phyloP scores from a whole-genome alignment of 176 grass and related monocot genomes.

The barley (Hordeum vulgare) region DNA sequence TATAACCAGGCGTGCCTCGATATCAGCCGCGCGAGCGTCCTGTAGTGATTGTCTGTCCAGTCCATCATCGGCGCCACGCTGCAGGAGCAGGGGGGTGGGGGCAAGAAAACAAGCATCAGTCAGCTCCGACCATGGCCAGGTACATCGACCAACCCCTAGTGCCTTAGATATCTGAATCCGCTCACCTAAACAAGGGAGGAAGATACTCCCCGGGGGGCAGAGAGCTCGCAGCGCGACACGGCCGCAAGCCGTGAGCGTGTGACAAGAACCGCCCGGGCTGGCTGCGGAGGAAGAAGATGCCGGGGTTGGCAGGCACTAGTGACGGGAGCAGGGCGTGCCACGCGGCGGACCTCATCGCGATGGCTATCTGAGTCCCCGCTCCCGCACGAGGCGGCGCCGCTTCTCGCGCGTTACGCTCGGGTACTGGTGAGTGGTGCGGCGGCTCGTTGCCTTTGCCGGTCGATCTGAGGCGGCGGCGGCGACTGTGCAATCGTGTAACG shows the following conservation, averaged over 20 bases:
- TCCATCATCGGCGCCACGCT: slow-evolving; percentile 99
- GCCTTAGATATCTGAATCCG: not conserved
- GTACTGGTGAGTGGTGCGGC: not conserved
- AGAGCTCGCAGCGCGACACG: slow-evolving; percentile 20
- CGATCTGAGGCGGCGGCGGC: not conserved
- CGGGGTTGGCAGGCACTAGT: not conserved
- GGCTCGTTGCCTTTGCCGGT: not conserved
- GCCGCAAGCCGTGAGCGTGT: not conserved
- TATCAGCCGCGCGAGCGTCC: slow-evolving; percentile 81
- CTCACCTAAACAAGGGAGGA: slow-evolving; percentile 65
- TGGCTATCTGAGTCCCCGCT: not conserved
- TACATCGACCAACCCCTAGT: not conserved
- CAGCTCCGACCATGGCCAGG: not conserved
- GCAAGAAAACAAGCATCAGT: not conserved
- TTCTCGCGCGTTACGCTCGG: not conserved
- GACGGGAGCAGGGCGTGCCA: slow-evolving; percentile 2
- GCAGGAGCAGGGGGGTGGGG: not conserved
- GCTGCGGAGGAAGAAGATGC: not conserved
- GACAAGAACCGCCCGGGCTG: not conserved
- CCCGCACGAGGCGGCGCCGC: not conserved
- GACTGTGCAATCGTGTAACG: not conserved
- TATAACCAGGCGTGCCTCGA: slow-evolving; percentile 89
- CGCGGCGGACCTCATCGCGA: slow-evolving; percentile 29
- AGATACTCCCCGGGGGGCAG: slow-evolving; percentile 12
- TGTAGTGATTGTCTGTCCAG: slow-evolving; percentile 93